Percentiles rank a stretch among this genome's conserved stretches.
Evolutionary conservation across 768 basidiomycete species (phyloP).

Genomic region (Trametes cubensis): DNA sequence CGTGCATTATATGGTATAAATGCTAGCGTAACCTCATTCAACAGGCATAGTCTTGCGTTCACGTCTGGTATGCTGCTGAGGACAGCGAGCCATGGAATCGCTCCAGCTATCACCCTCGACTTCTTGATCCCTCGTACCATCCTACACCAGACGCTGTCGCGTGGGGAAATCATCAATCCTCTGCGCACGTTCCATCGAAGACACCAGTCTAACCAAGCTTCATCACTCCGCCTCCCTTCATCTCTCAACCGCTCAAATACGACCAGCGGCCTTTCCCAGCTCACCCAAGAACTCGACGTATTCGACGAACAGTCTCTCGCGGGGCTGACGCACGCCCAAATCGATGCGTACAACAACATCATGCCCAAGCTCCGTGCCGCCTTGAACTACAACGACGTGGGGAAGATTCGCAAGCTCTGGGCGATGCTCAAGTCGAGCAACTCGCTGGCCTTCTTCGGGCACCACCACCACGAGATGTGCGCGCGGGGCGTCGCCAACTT

Average conservation of each 20-base stretch:
- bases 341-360: constrained; percentile 39
- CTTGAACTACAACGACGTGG: constrained; percentile 39
- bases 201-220: background rate
- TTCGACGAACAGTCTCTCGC: constrained; percentile 12
- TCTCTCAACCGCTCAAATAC: constrained; percentile 8
- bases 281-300: constrained; percentile 13
- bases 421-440: constrained; percentile 43
- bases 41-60: constrained; percentile 7
- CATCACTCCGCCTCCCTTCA: background rate
- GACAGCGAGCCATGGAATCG: constrained; percentile 26
- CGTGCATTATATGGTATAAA: background rate
- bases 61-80: constrained; percentile 25
- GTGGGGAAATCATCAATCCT: background rate
- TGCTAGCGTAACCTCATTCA: background rate
- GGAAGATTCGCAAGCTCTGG: constrained; percentile 43
- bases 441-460: constrained; percentile 50
- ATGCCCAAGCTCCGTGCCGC: constrained; percentile 45
- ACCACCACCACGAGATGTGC: constrained; percentile 42
- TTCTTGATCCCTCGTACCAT: constrained; percentile 46
- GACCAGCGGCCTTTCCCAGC: constrained; percentile 6
- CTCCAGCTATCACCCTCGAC: constrained; percentile 39
- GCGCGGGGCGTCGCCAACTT: constrained; percentile 40
- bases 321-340: constrained; percentile 24
- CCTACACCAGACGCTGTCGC: constrained; percentile 19
- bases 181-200: constrained; percentile 11